Evolutionary conservation across 441 rosid genomes (phyloP), one percentile per base, ranked within the genome.

Genomic region (Gossypium gossypioides): DNA sequence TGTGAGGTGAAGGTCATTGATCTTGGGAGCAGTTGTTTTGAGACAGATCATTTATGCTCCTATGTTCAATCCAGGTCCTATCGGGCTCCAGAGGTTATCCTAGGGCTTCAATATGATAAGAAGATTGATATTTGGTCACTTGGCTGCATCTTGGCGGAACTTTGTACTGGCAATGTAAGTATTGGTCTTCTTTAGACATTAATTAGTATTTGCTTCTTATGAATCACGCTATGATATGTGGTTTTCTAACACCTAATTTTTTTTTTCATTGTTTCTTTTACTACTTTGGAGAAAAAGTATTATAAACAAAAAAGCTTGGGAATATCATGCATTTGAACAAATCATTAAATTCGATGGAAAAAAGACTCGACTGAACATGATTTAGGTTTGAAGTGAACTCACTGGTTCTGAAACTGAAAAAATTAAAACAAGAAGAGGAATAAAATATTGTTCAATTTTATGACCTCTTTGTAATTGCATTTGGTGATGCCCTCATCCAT

Each of bases 21-120:
- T 82, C 96, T 94, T 62, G 99, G 99, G 82, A 94, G 99, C 83
- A 94, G 99, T 84, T 94, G 97, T 83, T 92, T 92, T 80, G 97
- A 92, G 86, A 90, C 99, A 4, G 99, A 92, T 80, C 97, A 94
- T 79, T 83, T 94, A 6, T 94, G 99, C 85, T 90, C 99, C 55
- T 94, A 94, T 78, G 99, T 94, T 62, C 98, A 94, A 75, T 94
- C 98, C 13, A 88, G 98, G 77, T 92, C 99, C 16, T 94, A 94
- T 76, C 97, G 99, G 29, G 99, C 99, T 18, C 99, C 97, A 18
- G 97, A 94, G 82, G 97, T 92, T 80, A 89, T 94, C 74, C 68
- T 94, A 76, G 97, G 99, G 51, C 94, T 89, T 85, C 83, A 97
- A 2, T 94, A 92, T 81, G 89, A 90, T 83, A 90, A 94, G 82